Evolutionary conservation across 2,329 filamentous ascomycete genomes (phyloP).

Genomic region (Alternaria sp.): DNA sequence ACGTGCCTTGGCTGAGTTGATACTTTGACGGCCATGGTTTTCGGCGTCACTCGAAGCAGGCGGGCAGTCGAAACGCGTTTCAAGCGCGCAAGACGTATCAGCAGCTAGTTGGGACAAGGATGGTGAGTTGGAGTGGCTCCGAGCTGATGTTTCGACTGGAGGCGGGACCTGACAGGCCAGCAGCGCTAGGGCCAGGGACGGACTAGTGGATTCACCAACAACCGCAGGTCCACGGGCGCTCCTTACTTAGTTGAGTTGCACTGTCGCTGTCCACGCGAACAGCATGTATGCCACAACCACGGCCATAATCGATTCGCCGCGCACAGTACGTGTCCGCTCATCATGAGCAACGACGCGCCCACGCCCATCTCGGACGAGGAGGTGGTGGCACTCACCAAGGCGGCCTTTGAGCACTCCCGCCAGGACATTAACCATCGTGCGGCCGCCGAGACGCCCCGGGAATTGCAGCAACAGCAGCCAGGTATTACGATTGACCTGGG

Average conservation of each 20-base stretch:
- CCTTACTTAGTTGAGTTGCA: slow-evolving; percentile 19
- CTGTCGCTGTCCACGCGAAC: slow-evolving; percentile 12
- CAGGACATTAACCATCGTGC: slow-evolving; percentile 66
- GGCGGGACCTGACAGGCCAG: slow-evolving; percentile 18
- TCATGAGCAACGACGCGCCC: slow-evolving; percentile 52
- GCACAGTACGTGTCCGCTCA: slow-evolving; percentile 23
- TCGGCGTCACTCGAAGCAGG: slow-evolving; percentile 3
- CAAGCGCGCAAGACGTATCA: slow-evolving; percentile 16
- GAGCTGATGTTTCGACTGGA: slow-evolving; percentile 23
- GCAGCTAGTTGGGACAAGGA: slow-evolving; percentile 10
- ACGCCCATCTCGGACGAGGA: slow-evolving; percentile 67
- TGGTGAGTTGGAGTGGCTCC: slow-evolving; percentile 19
- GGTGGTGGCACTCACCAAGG: slow-evolving; percentile 71
- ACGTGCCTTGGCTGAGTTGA: neutral
- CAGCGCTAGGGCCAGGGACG: slow-evolving; percentile 8
- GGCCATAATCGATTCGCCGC: slow-evolving; percentile 10
- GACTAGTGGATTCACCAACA: slow-evolving; percentile 15
- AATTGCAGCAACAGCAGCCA: slow-evolving; percentile 67
- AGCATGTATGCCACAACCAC: slow-evolving; percentile 20
- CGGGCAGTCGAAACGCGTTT: slow-evolving; percentile 10
- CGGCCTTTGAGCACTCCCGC: slow-evolving; percentile 73
- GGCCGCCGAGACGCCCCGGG: slow-evolving; percentile 65
- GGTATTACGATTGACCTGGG: slow-evolving; percentile 83
- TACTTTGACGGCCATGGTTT: neutral
- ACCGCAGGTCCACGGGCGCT: slow-evolving; percentile 10